Base-by-base conservation (phyloP, 23 red algal species). In the Gracilaria vermiculophylla region DNA sequence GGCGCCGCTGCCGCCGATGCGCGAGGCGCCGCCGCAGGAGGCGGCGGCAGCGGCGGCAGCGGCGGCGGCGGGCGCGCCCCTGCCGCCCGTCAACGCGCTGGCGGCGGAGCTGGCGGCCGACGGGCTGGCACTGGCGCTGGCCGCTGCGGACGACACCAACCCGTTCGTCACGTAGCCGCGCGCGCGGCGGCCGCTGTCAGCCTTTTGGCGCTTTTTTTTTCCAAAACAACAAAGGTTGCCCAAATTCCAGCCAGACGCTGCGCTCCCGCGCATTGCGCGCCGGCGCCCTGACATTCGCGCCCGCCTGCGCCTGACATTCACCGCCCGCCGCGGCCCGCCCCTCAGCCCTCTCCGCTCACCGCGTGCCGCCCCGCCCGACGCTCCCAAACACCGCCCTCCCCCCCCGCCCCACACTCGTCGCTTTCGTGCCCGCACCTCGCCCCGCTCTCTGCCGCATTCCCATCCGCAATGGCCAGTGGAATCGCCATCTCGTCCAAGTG, bases 381-480 rank as follows among this genome's bases (percentile, higher is more conserved):
- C n/a, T n/a, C n/a, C n/a, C n/a, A n/a, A n/a, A n/a, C n/a, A n/a
- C 12, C 43, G 43, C 12, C 12, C 12, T 47, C 12, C 43, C 12
- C 43, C 6, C 12, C 12, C 12, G 5, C 55, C 55, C 16, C 55
- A 19, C 16, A 6, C 16, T 60, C 55, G 5, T 29, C 27, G 55
- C 12, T 12, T 47, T 47, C 43, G 6, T 47, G 6, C 43, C 43
- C 43, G 43, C 43, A 12, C 12, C 43, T 47, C 31, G n/a, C n/a
- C n/a, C n/a, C n/a, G n/a, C n/a, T n/a, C n/a, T n/a, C n/a, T n/a
- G n/a, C n/a, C n/a, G n/a, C n/a, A n/a, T n/a, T n/a, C n/a, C n/a
- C n/a, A n/a, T n/a, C n/a, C n/a, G 74, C 31, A 47, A 94, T 94
- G 92, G 54, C 92, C 21, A 88, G 73, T 41, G 92, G 92, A 60